Conservation (phyloP, 495 filamentous ascomycete genomes). For the Penicillium diatomitis region DNA sequence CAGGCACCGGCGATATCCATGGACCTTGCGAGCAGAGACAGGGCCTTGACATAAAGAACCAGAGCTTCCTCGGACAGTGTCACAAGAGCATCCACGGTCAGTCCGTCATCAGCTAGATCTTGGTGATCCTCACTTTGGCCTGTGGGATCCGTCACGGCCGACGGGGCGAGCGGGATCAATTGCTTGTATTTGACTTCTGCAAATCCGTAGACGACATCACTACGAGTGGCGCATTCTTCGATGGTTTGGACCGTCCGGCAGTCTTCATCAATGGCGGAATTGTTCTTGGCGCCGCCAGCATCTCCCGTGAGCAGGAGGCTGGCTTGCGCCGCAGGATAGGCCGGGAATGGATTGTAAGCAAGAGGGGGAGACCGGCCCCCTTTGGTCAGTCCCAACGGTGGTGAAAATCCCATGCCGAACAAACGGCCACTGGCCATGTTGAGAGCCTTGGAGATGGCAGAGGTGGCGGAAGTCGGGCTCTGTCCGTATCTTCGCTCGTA, state of each 20-base stretch:
- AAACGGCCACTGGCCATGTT: conserved; percentile 85
- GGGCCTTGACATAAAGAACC: conserved; percentile 90
- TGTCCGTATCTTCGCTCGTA: conserved; percentile 71
- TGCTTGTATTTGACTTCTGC: conserved; percentile 98
- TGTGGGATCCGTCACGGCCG: conserved; percentile 42
- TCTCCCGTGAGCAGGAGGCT: conserved; percentile 58
- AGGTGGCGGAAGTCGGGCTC: conserved; percentile 72
- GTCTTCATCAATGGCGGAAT: conserved; percentile 67
- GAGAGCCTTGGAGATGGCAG: conserved; percentile 86
- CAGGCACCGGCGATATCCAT: conserved; percentile 93
- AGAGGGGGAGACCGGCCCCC: conserved; percentile 63
- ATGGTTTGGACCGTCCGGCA: conserved; percentile 64
- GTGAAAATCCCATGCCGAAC: conserved; percentile 65
- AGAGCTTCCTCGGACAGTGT: conserved; percentile 87
- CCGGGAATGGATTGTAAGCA: conserved; percentile 71
- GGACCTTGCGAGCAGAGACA: conserved; percentile 80
- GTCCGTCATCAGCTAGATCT: conserved; percentile 30
- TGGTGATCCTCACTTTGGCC: conserved; percentile 27
- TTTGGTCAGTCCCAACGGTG: conserved; percentile 57
- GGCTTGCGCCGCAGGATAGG: conserved; percentile 64
- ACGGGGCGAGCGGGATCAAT: conserved; percentile 77
- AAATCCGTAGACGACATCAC: conserved; percentile 92
- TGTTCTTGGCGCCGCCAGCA: conserved; percentile 38
- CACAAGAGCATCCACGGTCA: conserved; percentile 80
- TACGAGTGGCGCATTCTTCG: conserved; percentile 84